Base-by-base conservation (phyloP, 2,329 filamentous ascomycete genomes). In the Chlorencoelia australis region DNA sequence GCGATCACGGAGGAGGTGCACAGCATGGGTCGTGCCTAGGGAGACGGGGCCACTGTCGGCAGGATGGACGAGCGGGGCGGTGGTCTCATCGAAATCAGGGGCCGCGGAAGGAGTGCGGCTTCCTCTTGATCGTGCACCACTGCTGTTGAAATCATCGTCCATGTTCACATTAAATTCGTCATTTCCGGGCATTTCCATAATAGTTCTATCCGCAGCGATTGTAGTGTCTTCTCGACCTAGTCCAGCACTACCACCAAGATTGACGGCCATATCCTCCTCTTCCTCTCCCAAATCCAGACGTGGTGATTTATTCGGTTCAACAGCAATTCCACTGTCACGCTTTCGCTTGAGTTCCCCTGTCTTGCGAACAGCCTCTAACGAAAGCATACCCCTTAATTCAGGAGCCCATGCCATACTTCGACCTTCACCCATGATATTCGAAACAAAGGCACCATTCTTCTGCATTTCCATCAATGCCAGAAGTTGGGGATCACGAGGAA, bases 381-480 rank as follows among this genome's bases (percentile, higher is more conserved):
- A 94, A n/a, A 96, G 67, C 51, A 98, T 76, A n/a, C 82, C 86
- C 42, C 85, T 80, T 14, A 98, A 71, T 61, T 98, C 91, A 1
- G 89, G 89, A 3, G 89, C 89, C 88, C 87, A 95, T 27, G 75
- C 75, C 47, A 75, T 71, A 49, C 79, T 79, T 45, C 83, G 77
- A 24, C 79, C 83, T 43, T 88, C 85, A 35, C 83, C 79, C 63
- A 95, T 79, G 45, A 94, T 79, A 51, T 76, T 88, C 4, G 81
- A 83, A 13, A 95, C 84, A 52, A 98, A 96, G 25, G 79, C 84
- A 36, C 91, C 89, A 36, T 74, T 86, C 63, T 82, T 87, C 59
- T 95, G 91, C 72, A 95, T 82, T 50, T 88, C 85, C 67, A 94
- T 82, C 15, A 98, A 66, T 21, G 86, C 84, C 19, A 96, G 70